phyloP scores from a whole-genome alignment of 345 rosid species.

The Acer campestre region DNA sequence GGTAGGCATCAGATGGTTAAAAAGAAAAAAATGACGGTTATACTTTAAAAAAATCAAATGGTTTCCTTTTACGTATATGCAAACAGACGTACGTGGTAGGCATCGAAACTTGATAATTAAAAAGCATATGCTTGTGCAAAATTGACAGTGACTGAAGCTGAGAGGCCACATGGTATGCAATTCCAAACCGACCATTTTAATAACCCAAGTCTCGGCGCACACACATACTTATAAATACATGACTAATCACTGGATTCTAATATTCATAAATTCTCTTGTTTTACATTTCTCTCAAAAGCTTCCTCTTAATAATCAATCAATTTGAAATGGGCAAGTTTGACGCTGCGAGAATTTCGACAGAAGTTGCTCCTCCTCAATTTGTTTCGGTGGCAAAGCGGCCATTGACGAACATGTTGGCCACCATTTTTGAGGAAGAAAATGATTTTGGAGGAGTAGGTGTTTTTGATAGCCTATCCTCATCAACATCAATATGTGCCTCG shows the following conservation, averaged over 20 bases:
- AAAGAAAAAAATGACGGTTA: too few relatives aligned
- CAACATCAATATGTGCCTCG: background rate
- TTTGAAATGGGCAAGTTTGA: slow-evolving; percentile 25
- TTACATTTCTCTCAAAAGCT: background rate
- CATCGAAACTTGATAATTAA: too few relatives aligned
- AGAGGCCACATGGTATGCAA: background rate
- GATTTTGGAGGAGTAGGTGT: slow-evolving; percentile 9
- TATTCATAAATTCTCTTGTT: too few relatives aligned
- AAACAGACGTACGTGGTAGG: too few relatives aligned
- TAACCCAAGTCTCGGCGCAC: background rate
- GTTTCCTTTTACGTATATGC: too few relatives aligned
- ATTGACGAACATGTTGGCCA: slow-evolving; percentile 40
- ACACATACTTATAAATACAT: background rate
- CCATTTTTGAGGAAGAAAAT: slow-evolving; percentile 54
- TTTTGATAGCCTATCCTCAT: slow-evolving; percentile 6
- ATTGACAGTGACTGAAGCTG: too few relatives aligned
- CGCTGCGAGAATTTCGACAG: slow-evolving; percentile 39
- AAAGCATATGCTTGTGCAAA: too few relatives aligned
- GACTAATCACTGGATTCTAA: too few relatives aligned
- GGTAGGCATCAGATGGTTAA: too few relatives aligned
- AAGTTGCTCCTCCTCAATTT: slow-evolving; percentile 52
- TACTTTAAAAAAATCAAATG: too few relatives aligned
- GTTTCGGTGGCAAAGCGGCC: slow-evolving; percentile 42
- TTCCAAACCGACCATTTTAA: background rate
- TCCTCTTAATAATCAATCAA: too few relatives aligned